Conservation (phyloP, 1,284 basidiomycete species). For the Paramarasmius palmivorus region DNA sequence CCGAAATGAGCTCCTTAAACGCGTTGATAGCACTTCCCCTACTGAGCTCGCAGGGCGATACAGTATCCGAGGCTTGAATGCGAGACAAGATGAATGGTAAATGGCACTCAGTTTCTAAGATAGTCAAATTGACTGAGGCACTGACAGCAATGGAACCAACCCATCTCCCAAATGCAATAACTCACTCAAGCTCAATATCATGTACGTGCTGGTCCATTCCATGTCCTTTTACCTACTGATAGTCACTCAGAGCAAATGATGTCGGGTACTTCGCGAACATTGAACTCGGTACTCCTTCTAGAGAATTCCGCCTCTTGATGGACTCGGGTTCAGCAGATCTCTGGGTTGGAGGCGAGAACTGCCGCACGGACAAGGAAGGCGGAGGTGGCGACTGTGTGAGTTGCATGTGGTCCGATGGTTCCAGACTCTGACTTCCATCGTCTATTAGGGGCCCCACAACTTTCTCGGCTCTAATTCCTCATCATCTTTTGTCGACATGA, state of each 20-base stretch:
- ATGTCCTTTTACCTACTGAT: neutral
- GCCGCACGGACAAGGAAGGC: slow-evolving; percentile 25
- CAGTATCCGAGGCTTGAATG: neutral
- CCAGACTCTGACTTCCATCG: neutral
- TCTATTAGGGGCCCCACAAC: slow-evolving; percentile 47
- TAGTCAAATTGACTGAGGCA: slow-evolving; percentile 20
- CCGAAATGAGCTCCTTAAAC: slow-evolving; percentile 50
- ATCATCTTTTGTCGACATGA: slow-evolving; percentile 41
- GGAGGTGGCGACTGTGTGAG: slow-evolving; percentile 12
- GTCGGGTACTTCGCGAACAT: slow-evolving; percentile 51
- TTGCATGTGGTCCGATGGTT: neutral
- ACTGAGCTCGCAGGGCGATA: neutral
- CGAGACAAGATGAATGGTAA: neutral
- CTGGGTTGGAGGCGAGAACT: slow-evolving; percentile 37
- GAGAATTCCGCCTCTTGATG: slow-evolving; percentile 60
- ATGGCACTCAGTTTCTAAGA: neutral
- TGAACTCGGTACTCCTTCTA: slow-evolving; percentile 63
- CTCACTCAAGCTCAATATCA: slow-evolving; percentile 73
- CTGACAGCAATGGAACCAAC: slow-evolving; percentile 48
- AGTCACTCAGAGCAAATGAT: slow-evolving; percentile 15
- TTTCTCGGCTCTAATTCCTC: slow-evolving; percentile 56
- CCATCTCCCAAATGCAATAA: slow-evolving; percentile 46
- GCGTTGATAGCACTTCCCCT: slow-evolving; percentile 38
- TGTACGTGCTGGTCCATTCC: slow-evolving; percentile 38
- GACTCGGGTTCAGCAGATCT: slow-evolving; percentile 73